Evolutionary conservation across 495 filamentous ascomycete genomes (phyloP), one percentile per base, ranked within the genome.

Genomic region (Trichocladium antarcticum): DNA sequence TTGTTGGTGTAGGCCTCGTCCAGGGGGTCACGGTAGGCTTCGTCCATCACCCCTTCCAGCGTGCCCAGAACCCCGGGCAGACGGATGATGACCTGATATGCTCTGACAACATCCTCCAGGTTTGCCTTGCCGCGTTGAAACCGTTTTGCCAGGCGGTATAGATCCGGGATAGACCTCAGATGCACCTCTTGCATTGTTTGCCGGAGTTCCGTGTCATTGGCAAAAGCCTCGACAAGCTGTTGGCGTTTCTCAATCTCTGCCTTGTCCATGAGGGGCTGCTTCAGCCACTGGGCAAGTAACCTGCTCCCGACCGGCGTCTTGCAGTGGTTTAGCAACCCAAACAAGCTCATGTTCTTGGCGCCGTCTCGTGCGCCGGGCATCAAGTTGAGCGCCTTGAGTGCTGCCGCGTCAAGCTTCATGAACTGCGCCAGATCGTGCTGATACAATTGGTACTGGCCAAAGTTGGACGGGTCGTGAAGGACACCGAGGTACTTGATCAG

Each of bases 161-260:
- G 72, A 65, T 99, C 92, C 9, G 92, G 93, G 24, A 99, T 90
- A 0, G 87, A 87, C 28, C 87, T 81, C 27, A 99, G 72, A 59
- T 99, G 92, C 57, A 95, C 88, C 64, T 99, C 92, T 68, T 99
- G 92, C 84, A 99, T 93, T 0, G 84, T 94, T 69, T 97, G 92
- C 12, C 93, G 77, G 24, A 99, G 74, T 62, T 95, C 90, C 0
- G 92, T 99, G 57, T 96, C 88, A 47, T 82, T 80, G 15, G 89
- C 84, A 65, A 99, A 97, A 1, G 89, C 89, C 60, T 97, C 92
- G 0, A 99, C 93, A 14, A 99, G 74, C 62, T 92, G 87, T 57
- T 97, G 92, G 17, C 92, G 76, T 58, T 85, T 85, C 61, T 94
- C 82, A 51, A 99, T 97, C 50, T 94, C 89, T 11, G 77, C 72